These are phyloP conservation scores for Raddia guianensis DNA, from an alignment of 176 grass and related monocot species.

Conservation along the genomic window DNA sequence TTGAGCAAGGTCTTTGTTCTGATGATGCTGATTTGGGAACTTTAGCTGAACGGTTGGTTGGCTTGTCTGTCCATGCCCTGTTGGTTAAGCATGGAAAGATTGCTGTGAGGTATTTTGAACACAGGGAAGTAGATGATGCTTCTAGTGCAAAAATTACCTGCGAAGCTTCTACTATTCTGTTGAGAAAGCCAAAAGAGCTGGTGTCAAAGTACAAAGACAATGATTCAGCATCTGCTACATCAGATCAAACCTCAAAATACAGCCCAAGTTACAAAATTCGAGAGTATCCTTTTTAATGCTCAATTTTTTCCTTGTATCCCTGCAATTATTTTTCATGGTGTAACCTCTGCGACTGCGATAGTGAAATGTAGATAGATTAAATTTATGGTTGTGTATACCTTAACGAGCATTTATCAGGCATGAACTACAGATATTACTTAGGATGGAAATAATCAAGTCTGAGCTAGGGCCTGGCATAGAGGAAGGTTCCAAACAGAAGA, in stretches of 20 bases:
- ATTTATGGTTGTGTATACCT: conserved; percentile 46
- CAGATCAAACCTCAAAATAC: conserved; percentile 36
- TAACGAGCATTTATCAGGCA: conserved; percentile 64
- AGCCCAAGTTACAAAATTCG: conserved; percentile 68
- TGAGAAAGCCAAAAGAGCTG: conserved; percentile 87
- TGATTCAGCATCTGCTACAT: conserved; percentile 35
- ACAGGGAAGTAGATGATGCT: conserved; percentile 42
- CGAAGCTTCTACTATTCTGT: conserved; percentile 64
- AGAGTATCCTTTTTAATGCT: conserved; percentile 83
- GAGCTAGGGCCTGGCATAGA: conserved; percentile 53
- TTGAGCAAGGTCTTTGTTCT: conserved; percentile 74
- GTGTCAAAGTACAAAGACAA: conserved; percentile 61
- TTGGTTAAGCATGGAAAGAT: conserved; percentile 54
- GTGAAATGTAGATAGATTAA: not conserved
- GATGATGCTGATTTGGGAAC: conserved; percentile 72
- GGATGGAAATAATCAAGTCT: conserved; percentile 90
- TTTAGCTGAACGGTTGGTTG: conserved; percentile 78
- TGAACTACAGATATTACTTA: conserved; percentile 89
- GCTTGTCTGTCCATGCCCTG: conserved; percentile 62
- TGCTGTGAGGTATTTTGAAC: conserved; percentile 38
- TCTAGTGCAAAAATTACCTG: conserved; percentile 49
- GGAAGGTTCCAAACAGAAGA: conserved; percentile 81
- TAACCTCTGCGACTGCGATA: conserved; percentile 8
- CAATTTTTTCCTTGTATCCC: conserved; percentile 28
- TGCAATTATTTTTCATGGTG: conserved; percentile 38